Evolutionary conservation across 805 yeast genomes (phyloP).

Genomic region (Sugiyamaella mastotermitis): DNA sequence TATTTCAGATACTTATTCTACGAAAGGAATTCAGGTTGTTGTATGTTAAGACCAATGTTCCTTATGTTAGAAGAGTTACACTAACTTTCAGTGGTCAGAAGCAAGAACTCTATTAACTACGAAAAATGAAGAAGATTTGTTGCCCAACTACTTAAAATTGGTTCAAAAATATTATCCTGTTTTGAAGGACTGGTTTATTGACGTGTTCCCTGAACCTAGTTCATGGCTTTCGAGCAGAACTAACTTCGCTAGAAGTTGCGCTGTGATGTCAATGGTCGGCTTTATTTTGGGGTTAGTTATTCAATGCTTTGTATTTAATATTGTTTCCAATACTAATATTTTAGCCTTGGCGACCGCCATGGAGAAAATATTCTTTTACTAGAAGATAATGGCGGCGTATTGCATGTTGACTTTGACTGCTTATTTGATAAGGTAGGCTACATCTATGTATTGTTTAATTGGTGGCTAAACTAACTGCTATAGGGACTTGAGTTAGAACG

Average conservation of each 20-base stretch:
- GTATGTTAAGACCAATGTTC: constrained; percentile 17
- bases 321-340: background rate
- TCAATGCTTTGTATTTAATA: background rate
- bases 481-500: constrained; percentile 51
- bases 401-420: constrained; percentile 97
- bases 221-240: constrained; percentile 80
- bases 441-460: background rate
- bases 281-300: constrained; percentile 74
- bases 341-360: constrained; percentile 95
- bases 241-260: constrained; percentile 68
- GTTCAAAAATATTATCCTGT: constrained; percentile 39
- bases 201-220: constrained; percentile 82
- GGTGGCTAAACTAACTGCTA: background rate
- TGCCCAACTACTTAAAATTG: constrained; percentile 33
- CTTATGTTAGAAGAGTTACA: constrained; percentile 17
- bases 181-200: constrained; percentile 80
- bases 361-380: constrained; percentile 82
- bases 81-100: constrained; percentile 25
- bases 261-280: constrained; percentile 98
- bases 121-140: constrained; percentile 28
- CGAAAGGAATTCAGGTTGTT: constrained; percentile 31
- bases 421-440: constrained; percentile 64
- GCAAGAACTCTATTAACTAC: constrained; percentile 25
- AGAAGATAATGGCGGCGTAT: constrained; percentile 65
- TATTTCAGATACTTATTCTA: constrained; percentile 38